Percentiles rank a stretch among this genome's conserved stretches.
phyloP scores from a whole-genome alignment of 257 asterid genomes.

The Nicotiana benthamiana region DNA sequence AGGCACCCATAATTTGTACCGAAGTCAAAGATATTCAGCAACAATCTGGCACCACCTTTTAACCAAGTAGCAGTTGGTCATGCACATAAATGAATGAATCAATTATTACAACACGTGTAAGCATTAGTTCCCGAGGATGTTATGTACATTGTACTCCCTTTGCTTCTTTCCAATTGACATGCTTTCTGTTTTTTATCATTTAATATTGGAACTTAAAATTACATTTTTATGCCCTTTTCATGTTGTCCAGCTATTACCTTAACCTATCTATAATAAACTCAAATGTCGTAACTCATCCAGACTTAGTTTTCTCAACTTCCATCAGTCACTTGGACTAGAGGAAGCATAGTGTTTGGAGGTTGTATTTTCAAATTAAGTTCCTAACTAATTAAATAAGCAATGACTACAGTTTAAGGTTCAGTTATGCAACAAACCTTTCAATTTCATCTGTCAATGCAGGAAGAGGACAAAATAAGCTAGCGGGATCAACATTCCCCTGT shows the following conservation, averaged over 20 bases:
- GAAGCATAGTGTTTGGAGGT: background rate
- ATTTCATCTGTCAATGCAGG: constrained; percentile 68
- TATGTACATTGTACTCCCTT: background rate
- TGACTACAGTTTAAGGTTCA: background rate
- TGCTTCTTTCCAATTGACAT: background rate
- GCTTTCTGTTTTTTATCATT: background rate
- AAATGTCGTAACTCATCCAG: background rate
- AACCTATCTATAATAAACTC: background rate
- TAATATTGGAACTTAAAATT: too few species aligned
- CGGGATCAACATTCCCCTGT: constrained; percentile 94
- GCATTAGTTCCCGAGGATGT: background rate
- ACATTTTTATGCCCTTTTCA: background rate
- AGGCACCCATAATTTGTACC: background rate
- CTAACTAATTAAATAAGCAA: background rate
- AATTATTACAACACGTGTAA: background rate
- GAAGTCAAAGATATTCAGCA: background rate
- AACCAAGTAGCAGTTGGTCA: constrained; percentile 52
- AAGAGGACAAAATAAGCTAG: constrained; percentile 73
- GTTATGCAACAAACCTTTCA: constrained; percentile 38
- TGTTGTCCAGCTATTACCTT: background rate
- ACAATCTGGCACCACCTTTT: background rate
- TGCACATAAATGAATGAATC: background rate
- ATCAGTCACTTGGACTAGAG: background rate
- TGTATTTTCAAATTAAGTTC: background rate
- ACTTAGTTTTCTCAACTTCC: background rate